Percentiles rank a stretch among this genome's conserved stretches.
These are phyloP conservation scores for Aspergillus latus DNA, from an alignment of 2,329 filamentous ascomycete species.

Conservation along the genomic window DNA sequence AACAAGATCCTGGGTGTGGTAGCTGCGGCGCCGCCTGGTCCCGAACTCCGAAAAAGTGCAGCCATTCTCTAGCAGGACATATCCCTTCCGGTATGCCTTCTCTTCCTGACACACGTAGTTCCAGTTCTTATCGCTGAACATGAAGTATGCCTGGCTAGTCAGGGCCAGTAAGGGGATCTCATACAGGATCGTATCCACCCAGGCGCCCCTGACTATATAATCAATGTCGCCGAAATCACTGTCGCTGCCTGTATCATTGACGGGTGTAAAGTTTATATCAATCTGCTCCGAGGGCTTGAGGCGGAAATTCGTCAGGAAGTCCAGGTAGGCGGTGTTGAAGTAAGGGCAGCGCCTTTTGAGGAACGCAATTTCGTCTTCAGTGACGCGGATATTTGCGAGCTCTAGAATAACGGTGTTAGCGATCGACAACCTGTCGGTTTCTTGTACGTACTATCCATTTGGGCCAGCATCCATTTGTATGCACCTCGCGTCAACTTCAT, in stretches of 20 bases:
- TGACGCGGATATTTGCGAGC: slow-evolving; percentile 77
- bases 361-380: slow-evolving; percentile 75
- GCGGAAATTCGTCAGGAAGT: slow-evolving; percentile 77
- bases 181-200: slow-evolving; percentile 95
- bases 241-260: slow-evolving; percentile 60
- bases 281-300: slow-evolving; percentile 81
- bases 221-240: slow-evolving; percentile 71
- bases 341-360: slow-evolving; percentile 78
- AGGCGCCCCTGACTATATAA: slow-evolving; percentile 75
- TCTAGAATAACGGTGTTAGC: slow-evolving; percentile 50
- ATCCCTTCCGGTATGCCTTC: slow-evolving; percentile 78
- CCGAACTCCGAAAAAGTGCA: slow-evolving; percentile 95
- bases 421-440: background rate
- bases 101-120: slow-evolving; percentile 82
- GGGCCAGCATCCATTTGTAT: slow-evolving; percentile 79
- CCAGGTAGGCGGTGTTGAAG: slow-evolving; percentile 72
- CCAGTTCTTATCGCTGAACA: slow-evolving; percentile 94
- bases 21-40: slow-evolving; percentile 82
- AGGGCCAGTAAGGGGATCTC: slow-evolving; percentile 92
- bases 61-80: slow-evolving; percentile 72
- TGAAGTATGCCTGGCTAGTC: slow-evolving; percentile 95
- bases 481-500: slow-evolving; percentile 85
- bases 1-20: slow-evolving; percentile 90
- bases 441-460: slow-evolving; percentile 68
- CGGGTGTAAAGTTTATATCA: slow-evolving; percentile 61